Evolutionary conservation across 176 grass and related monocot species (phyloP), one percentile per base, ranked within the genome.

Genomic region (Microstegium vimineum): DNA sequence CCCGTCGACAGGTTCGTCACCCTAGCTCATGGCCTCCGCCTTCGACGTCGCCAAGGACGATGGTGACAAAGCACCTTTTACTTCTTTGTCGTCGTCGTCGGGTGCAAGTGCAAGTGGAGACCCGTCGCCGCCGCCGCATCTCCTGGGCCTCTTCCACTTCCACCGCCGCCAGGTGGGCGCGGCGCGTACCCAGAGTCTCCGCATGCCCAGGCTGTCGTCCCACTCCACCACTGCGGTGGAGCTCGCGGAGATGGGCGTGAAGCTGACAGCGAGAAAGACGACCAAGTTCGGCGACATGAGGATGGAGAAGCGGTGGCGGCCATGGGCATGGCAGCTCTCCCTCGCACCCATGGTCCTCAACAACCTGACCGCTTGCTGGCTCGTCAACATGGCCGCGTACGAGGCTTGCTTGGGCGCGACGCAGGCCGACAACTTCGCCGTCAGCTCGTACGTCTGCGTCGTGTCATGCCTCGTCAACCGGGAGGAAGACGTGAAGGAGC

Each of bases 211-310:
- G 17, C 46, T 56, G 8, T 34, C 72, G 0, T n/a, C 72, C 1
- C 1, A 35, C 6, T 32, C 30, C 0, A 54, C 30, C 47, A 54
- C 17, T 0, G 54, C 74, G 2, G 23, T 77, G 14, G 75, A 77
- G 75, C 75, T 77, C 8, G 57, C 75, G 0, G 75, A 77, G 56
- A 62, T 77, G 18, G 75, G 75, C 23, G 15, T 77, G n/a, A 38
- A 42, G 56, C 35, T 77, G 13, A 41, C 56, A 1, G 5, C n/a
- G 2, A 62, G n/a, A 56, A 62, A 77, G 6, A 77, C n/a, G 5
- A 42, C 0, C 6, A 16, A 20, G 5, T 77, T 77, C 75, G 75
- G 56, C 7, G 75, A 77, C 54, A 77, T 63, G 52, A 18, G 2
- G 9, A 13, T 75, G 46, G 2, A 5, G 14, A 75, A 33, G 4